These are phyloP conservation scores for Candida sonorensis DNA, from an alignment of 805 yeast species.

Conservation along the genomic window DNA sequence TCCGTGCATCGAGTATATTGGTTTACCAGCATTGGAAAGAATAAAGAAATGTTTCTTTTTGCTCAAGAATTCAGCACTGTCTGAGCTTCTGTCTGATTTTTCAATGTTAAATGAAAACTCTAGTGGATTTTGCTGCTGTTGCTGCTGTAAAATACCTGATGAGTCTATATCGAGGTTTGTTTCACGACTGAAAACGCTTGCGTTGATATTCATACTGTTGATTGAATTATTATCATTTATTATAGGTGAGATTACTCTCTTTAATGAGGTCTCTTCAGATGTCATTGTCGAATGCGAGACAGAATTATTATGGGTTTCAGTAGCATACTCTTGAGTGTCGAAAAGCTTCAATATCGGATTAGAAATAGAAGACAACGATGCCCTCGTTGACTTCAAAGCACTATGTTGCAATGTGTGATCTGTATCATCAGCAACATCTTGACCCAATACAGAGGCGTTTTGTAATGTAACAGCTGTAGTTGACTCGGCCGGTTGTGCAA, in stretches of 20 bases:
- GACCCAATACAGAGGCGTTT: conserved; percentile 9
- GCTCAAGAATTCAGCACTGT: conserved; percentile 26
- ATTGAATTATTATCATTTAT: conserved; percentile 5
- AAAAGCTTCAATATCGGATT: background rate
- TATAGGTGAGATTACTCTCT: conserved; percentile 3
- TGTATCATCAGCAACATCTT: too few species aligned
- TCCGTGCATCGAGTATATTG: conserved; percentile 75
- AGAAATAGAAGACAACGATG: background rate
- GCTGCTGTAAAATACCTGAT: background rate
- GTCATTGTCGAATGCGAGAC: background rate
- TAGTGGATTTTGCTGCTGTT: conserved; percentile 6
- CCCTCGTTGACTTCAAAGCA: background rate
- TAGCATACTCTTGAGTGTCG: too few species aligned
- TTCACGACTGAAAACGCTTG: conserved; percentile 16
- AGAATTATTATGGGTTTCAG: too few species aligned
- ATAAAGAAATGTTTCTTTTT: conserved; percentile 67
- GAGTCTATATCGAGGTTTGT: too few species aligned
- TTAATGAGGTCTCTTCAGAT: conserved; percentile 1
- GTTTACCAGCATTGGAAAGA: conserved; percentile 81
- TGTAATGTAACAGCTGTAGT: conserved; percentile 27
- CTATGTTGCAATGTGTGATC: too few species aligned
- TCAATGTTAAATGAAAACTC: conserved; percentile 18
- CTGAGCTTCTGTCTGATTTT: conserved; percentile 21
- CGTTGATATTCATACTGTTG: conserved; percentile 13
- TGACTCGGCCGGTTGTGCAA: conserved; percentile 20